These are phyloP conservation scores for Tolypocladium amazonense DNA, from an alignment of 2,329 filamentous ascomycete genomes.

Conservation along the genomic window DNA sequence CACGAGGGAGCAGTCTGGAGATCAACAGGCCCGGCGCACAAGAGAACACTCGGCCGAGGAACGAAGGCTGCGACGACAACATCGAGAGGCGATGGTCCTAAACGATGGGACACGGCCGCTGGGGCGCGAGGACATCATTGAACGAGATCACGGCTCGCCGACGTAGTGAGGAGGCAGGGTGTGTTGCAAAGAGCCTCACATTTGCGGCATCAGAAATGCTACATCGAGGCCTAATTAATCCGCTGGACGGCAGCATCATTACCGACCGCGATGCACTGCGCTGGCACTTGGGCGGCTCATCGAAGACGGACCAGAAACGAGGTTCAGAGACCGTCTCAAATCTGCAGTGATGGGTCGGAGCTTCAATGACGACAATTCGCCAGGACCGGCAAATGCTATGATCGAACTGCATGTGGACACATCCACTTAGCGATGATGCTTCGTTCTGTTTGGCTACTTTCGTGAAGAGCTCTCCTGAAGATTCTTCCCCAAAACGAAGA, in stretches of 20 bases:
- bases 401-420: not conserved
- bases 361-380: not conserved
- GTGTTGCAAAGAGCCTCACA: not conserved
- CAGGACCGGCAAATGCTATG: not conserved
- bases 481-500: not conserved
- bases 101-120: constrained; percentile 75
- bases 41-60: constrained; percentile 53
- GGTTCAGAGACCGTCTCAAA: not conserved
- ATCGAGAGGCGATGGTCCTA: constrained; percentile 83
- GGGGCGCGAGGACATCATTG: constrained; percentile 67
- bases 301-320: not conserved
- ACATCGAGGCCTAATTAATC: not conserved
- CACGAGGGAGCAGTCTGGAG: constrained; percentile 11
- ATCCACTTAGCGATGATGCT: not conserved
- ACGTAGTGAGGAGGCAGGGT: constrained; percentile 8
- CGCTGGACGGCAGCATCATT: not conserved
- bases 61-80: constrained; percentile 60
- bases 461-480: not conserved
- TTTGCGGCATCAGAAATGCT: not conserved
- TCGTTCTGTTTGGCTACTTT: not conserved
- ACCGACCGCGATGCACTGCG: not conserved
- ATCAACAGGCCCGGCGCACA: constrained; percentile 18
- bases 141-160: constrained; percentile 41
- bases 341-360: not conserved
- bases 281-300: not conserved